phyloP scores from a whole-genome alignment of 768 basidiomycete genomes.

The Mrakia hoshinonis region DNA sequence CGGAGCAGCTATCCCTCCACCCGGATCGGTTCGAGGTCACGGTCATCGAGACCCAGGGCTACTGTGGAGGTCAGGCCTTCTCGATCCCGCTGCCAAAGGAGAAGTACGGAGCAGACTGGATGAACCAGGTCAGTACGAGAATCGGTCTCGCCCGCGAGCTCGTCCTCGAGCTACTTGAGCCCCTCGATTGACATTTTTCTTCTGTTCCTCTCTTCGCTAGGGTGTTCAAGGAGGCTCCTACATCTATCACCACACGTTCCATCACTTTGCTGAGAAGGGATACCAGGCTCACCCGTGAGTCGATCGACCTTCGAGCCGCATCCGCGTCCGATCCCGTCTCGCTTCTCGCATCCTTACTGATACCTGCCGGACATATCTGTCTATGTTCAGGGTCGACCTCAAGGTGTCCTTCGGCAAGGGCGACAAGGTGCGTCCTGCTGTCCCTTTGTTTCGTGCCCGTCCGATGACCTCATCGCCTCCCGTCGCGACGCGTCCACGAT shows the following conservation, averaged over 20 bases:
- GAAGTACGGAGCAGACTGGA: slow-evolving; percentile 41
- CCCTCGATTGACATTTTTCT: too few relatives aligned
- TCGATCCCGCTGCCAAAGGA: slow-evolving; percentile 43
- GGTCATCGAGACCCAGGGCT: slow-evolving; percentile 36
- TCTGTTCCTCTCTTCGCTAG: background rate
- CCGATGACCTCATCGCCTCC: background rate
- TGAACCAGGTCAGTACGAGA: slow-evolving; percentile 44
- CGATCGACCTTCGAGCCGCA: background rate
- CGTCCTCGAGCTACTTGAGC: too few relatives aligned
- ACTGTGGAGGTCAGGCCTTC: slow-evolving; percentile 46
- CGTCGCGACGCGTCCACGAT: background rate
- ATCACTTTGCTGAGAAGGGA: slow-evolving; percentile 41
- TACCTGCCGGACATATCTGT: too few relatives aligned
- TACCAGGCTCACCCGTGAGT: slow-evolving; percentile 41
- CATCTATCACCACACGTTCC: slow-evolving; percentile 44
- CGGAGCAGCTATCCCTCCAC: slow-evolving; percentile 42
- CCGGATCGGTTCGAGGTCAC: slow-evolving; percentile 41
- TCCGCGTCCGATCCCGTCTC: slow-evolving; percentile 17
- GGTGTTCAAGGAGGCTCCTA: slow-evolving; percentile 33
- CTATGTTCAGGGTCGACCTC: slow-evolving; percentile 40
- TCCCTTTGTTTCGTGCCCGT: background rate
- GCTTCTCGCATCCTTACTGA: background rate
- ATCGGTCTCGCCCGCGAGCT: background rate
- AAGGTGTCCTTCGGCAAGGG: slow-evolving; percentile 46
- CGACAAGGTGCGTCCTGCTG: slow-evolving; percentile 37